Percentiles rank a stretch among this genome's conserved stretches.
phyloP scores from a whole-genome alignment of 192 early-diverging fungal genomes.

The Rhizophagus prolifer region DNA sequence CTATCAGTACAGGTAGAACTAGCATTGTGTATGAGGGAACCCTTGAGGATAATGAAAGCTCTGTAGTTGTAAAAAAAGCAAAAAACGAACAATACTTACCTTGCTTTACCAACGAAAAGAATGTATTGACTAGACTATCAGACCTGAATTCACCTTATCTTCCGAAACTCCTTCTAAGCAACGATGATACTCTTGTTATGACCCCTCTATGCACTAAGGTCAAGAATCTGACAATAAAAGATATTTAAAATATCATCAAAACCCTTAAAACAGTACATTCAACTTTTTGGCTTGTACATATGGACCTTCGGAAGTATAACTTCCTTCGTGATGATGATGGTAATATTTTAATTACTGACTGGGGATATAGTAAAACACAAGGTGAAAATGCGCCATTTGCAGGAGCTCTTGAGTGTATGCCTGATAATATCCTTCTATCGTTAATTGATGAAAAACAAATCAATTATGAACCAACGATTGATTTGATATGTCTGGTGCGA shows the following conservation, averaged over 20 bases:
- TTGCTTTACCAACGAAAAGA: slow-evolving; percentile 3
- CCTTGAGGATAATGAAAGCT: background rate
- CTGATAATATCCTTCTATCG: too few relatives aligned
- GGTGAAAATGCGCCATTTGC: background rate
- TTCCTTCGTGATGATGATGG: slow-evolving; percentile 15
- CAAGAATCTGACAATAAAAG: background rate
- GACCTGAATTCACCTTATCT: slow-evolving; percentile 5
- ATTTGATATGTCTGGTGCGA: slow-evolving; percentile 20
- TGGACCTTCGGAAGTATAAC: slow-evolving; percentile 17
- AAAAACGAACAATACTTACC: background rate
- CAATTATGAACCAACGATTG: background rate
- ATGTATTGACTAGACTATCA: background rate
- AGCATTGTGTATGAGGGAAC: slow-evolving; percentile 22
- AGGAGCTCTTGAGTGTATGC: slow-evolving; percentile 12
- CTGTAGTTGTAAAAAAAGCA: slow-evolving; percentile 15
- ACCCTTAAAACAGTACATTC: background rate
- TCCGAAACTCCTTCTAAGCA: background rate
- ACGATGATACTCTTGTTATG: background rate
- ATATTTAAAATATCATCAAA: slow-evolving; percentile 15
- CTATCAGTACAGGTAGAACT: slow-evolving; percentile 20
- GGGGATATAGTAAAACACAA: slow-evolving; percentile 21
- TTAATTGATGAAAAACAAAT: too few relatives aligned
- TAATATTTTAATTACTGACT: slow-evolving; percentile 21
- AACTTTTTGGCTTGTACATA: background rate
- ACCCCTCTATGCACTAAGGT: slow-evolving; percentile 7